Conservation (phyloP, 2,329 filamentous ascomycete genomes). For the Nannizzia gypsea region DNA sequence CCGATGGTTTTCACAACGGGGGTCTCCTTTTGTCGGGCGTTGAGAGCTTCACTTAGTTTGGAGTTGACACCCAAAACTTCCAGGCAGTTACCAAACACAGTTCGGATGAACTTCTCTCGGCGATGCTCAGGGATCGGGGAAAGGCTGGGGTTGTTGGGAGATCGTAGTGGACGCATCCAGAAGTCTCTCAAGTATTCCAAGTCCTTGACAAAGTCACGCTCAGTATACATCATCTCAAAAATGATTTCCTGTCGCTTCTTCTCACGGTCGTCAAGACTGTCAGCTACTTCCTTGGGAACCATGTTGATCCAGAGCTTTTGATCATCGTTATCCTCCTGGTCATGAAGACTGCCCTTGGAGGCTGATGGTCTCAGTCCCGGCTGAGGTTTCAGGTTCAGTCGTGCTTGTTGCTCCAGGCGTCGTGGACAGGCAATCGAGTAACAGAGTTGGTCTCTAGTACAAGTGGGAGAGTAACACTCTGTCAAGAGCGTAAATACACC, state of each 20-base stretch:
- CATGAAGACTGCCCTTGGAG: slow-evolving; percentile 62
- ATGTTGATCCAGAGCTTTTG: slow-evolving; percentile 99
- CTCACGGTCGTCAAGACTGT: slow-evolving; percentile 77
- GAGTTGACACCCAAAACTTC: slow-evolving; percentile 91
- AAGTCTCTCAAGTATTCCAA: slow-evolving; percentile 95
- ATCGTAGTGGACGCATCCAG: slow-evolving; percentile 88
- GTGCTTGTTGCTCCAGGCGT: slow-evolving; percentile 84
- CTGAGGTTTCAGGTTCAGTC: slow-evolving; percentile 84
- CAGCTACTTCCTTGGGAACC: slow-evolving; percentile 85
- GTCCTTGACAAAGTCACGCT: slow-evolving; percentile 97
- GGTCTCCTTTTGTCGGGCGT: slow-evolving; percentile 76
- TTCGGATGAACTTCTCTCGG: slow-evolving; percentile 81
- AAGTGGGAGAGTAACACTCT: slow-evolving; percentile 96
- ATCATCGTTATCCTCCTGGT: slow-evolving; percentile 81
- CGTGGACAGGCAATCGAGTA: slow-evolving; percentile 96
- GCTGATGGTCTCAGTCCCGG: slow-evolving; percentile 67
- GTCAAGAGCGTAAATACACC: slow-evolving; percentile 93
- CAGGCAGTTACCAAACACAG: slow-evolving; percentile 90
- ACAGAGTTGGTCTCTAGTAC: slow-evolving; percentile 85
- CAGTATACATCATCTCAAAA: slow-evolving; percentile 96
- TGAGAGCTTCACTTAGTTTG: slow-evolving; percentile 74
- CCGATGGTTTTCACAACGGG: slow-evolving; percentile 82
- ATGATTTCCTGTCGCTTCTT: slow-evolving; percentile 98
- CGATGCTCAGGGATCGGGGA: slow-evolving; percentile 83
- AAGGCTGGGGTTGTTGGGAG: slow-evolving; percentile 48